A percentile compares a stretch with the other conserved stretches of the same genome.
Conservation (phyloP, 2,329 filamentous ascomycete species). For the Aspergillus calidoustus region DNA sequence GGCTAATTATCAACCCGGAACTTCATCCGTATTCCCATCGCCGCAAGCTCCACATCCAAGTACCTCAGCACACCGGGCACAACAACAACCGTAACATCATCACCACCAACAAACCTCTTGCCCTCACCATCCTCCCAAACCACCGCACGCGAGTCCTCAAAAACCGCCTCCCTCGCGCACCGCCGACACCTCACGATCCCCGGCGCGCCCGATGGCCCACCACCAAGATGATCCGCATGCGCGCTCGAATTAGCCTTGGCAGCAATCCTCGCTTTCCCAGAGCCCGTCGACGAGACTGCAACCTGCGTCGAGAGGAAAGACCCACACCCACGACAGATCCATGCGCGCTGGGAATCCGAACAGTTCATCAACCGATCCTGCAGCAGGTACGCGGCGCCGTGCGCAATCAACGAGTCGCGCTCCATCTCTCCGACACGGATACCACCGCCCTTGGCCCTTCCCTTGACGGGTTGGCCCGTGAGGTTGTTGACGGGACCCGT, state of each 20-base stretch:
- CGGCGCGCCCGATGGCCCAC: constrained; percentile 63
- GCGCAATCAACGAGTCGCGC: constrained; percentile 89
- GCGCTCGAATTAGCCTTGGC: constrained; percentile 30
- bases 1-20: constrained; percentile 70
- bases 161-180: constrained; percentile 70
- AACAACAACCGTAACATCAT: constrained; percentile 87
- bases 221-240: constrained; percentile 40
- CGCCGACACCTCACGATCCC: constrained; percentile 77
- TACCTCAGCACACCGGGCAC: constrained; percentile 92
- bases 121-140: constrained; percentile 91
- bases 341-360: constrained; percentile 86
- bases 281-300: constrained; percentile 41
- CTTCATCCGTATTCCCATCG: constrained; percentile 95
- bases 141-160: constrained; percentile 69
- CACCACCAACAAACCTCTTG: constrained; percentile 81
- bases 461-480: constrained; percentile 96
- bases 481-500: constrained; percentile 89
- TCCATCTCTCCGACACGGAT: constrained; percentile 99
- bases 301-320: constrained; percentile 84
- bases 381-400: constrained; percentile 91
- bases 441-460: constrained; percentile 92
- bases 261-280: constrained; percentile 34
- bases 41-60: constrained; percentile 90
- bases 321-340: constrained; percentile 87
- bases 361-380: constrained; percentile 97